These are phyloP conservation scores for Ganoderma leucocontextum DNA, from an alignment of 1,284 basidiomycete genomes.

Conservation along the genomic window DNA sequence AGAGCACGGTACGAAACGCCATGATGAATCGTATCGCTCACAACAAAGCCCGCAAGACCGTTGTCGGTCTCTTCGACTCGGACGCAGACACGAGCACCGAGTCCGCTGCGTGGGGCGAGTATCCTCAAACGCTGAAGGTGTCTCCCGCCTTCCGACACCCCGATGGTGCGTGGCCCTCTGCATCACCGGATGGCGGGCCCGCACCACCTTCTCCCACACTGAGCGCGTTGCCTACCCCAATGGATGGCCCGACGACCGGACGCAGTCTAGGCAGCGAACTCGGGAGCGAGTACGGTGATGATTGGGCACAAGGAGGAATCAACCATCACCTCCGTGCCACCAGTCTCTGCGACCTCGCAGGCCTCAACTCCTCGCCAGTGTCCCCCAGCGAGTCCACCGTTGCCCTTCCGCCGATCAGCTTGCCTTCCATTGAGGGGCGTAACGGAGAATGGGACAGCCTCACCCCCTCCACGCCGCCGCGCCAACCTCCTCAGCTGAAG, in stretches of 20 bases:
- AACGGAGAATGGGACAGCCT: slow-evolving; percentile 9
- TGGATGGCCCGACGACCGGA: slow-evolving; percentile 28
- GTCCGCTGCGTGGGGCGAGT: slow-evolving; percentile 18
- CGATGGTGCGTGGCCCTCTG: slow-evolving; percentile 37
- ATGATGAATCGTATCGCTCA: slow-evolving; percentile 16
- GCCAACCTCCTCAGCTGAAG: slow-evolving; percentile 28
- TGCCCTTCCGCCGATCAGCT: slow-evolving; percentile 25
- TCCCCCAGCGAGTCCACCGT: slow-evolving; percentile 24
- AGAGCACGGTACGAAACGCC: slow-evolving; percentile 43
- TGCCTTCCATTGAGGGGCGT: slow-evolving; percentile 22
- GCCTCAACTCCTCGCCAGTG: slow-evolving; percentile 35
- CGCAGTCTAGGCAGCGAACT: slow-evolving; percentile 69
- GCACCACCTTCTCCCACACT: slow-evolving; percentile 34
- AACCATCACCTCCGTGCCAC: slow-evolving; percentile 56
- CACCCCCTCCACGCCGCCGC: slow-evolving; percentile 33
- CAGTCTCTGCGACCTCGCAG: slow-evolving; percentile 59
- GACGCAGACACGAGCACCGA: slow-evolving; percentile 14
- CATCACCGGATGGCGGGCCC: slow-evolving; percentile 35
- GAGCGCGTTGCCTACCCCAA: slow-evolving; percentile 32
- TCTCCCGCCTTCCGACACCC: slow-evolving; percentile 33
- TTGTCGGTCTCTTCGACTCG: slow-evolving; percentile 70
- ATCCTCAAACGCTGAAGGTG: slow-evolving; percentile 32
- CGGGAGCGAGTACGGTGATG: slow-evolving; percentile 50
- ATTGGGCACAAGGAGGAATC: slow-evolving; percentile 48
- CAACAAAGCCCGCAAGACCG: slow-evolving; percentile 59